Conservation (phyloP, 163 green algal species). For the Coccomyxa subellipsoidea region DNA sequence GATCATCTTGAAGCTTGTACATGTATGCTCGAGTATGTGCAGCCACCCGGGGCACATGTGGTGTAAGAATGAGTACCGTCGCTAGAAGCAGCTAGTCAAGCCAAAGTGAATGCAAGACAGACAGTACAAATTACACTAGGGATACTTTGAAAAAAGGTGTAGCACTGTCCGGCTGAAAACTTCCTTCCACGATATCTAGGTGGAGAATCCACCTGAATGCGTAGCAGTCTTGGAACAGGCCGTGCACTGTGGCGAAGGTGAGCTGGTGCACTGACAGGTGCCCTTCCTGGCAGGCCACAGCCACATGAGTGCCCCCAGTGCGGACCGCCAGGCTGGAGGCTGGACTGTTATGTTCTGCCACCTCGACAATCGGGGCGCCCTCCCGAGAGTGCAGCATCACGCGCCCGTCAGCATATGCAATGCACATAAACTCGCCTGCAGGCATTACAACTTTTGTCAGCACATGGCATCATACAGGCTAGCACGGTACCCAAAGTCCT, state of each 20-base stretch:
- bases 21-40: too few relatives aligned
- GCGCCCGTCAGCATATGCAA: slow-evolving; percentile 8
- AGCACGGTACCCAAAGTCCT: too few relatives aligned
- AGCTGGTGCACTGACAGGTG: slow-evolving; percentile 71
- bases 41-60: too few relatives aligned
- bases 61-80: too few relatives aligned
- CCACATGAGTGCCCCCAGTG: slow-evolving; percentile 68
- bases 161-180: too few relatives aligned
- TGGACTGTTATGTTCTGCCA: slow-evolving; percentile 56
- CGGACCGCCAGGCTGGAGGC: slow-evolving; percentile 56
- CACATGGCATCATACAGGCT: neutral
- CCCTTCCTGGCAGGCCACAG: slow-evolving; percentile 67
- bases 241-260: slow-evolving; percentile 66
- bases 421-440: slow-evolving; percentile 17
- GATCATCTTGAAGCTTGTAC: too few relatives aligned
- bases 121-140: too few relatives aligned
- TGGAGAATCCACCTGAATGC: slow-evolving; percentile 29
- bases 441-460: too few relatives aligned
- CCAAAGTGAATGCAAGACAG: too few relatives aligned
- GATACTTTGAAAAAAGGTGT: too few relatives aligned
- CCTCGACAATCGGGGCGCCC: slow-evolving; percentile 4
- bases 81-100: too few relatives aligned
- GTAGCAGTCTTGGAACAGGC: slow-evolving; percentile 60
- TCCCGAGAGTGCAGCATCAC: slow-evolving; percentile 6
- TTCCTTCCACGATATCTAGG: too few relatives aligned